phyloP scores from a whole-genome alignment of 2,329 filamentous ascomycete genomes.

The Knoxdaviesia capensis region DNA sequence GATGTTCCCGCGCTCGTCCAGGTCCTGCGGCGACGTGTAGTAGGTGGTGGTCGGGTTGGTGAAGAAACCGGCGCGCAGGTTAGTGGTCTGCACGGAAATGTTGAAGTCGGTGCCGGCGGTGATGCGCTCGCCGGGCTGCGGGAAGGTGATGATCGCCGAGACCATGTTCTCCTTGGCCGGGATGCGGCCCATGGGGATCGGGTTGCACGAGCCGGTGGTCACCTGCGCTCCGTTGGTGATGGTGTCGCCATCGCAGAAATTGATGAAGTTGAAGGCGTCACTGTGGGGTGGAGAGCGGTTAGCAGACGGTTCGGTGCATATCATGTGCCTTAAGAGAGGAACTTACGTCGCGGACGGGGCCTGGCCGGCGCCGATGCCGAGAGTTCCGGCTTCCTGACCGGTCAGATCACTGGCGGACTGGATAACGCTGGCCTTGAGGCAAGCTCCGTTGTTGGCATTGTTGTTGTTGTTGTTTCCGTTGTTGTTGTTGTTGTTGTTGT shows the following conservation, averaged over 20 bases:
- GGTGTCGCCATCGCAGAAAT: slow-evolving; percentile 32
- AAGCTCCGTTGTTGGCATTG: slow-evolving; percentile 1
- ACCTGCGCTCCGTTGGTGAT: slow-evolving; percentile 33
- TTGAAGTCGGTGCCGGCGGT: slow-evolving; percentile 20
- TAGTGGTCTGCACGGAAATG: slow-evolving; percentile 24
- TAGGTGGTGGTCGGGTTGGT: slow-evolving; percentile 32
- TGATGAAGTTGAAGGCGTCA: slow-evolving; percentile 35
- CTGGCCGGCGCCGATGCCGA: slow-evolving; percentile 11
- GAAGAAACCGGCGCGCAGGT: slow-evolving; percentile 30
- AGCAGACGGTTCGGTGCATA: neutral
- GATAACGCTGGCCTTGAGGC: slow-evolving; percentile 17
- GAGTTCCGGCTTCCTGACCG: slow-evolving; percentile 15
- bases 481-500: slow-evolving; percentile 6
- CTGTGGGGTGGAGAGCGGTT: slow-evolving; percentile 9
- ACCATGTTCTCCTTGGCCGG: slow-evolving; percentile 30
- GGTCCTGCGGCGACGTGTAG: slow-evolving; percentile 31
- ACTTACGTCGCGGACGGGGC: slow-evolving; percentile 23
- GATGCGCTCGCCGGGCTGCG: slow-evolving; percentile 19
- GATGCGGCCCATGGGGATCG: slow-evolving; percentile 36
- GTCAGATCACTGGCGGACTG: slow-evolving; percentile 19
- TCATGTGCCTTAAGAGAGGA: slow-evolving; percentile 2
- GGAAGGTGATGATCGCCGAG: slow-evolving; percentile 28
- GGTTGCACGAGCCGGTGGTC: slow-evolving; percentile 31
- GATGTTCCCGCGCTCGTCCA: slow-evolving; percentile 17
- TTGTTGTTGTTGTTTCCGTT: neutral